Percentiles rank a stretch among this genome's conserved stretches.
phyloP scores from a whole-genome alignment of 2,329 filamentous ascomycete species.

The Penicillium corylophilum region DNA sequence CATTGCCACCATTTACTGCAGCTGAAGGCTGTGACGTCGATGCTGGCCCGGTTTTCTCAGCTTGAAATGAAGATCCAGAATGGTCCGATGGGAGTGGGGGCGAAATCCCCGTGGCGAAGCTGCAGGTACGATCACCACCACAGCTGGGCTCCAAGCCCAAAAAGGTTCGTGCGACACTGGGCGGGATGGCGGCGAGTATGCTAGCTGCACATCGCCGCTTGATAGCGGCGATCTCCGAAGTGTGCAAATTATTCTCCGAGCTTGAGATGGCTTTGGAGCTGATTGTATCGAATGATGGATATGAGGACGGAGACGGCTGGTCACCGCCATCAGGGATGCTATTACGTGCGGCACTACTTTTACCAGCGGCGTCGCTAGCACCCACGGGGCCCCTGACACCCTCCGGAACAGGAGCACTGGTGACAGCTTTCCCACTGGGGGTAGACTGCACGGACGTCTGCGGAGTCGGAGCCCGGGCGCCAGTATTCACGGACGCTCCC shows the following conservation, averaged over 20 bases:
- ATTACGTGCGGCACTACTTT: constrained; percentile 6
- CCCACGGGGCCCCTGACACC: constrained; percentile 2
- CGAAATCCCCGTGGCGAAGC: constrained; percentile 16
- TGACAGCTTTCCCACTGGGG: constrained; percentile 1
- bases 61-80: constrained; percentile 3
- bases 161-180: constrained; percentile 45
- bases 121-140: constrained; percentile 25
- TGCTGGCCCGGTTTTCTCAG: neutral
- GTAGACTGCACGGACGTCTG: constrained; percentile 25
- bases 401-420: constrained; percentile 12
- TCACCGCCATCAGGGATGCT: constrained; percentile 11
- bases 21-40: constrained; percentile 5
- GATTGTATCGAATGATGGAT: neutral
- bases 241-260: constrained; percentile 18
- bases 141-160: constrained; percentile 36
- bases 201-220: constrained; percentile 46
- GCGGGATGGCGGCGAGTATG: constrained; percentile 45
- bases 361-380: constrained; percentile 3
- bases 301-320: constrained; percentile 7
- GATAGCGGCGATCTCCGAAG: constrained; percentile 39
- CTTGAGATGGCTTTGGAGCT: constrained; percentile 2
- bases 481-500: constrained; percentile 36
- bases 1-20: constrained; percentile 1
- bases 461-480: constrained; percentile 20
- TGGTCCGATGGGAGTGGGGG: constrained; percentile 12